Evolutionary conservation across 1,139 yeast species (phyloP).

Genomic region (Yamadazyma blattariae): DNA sequence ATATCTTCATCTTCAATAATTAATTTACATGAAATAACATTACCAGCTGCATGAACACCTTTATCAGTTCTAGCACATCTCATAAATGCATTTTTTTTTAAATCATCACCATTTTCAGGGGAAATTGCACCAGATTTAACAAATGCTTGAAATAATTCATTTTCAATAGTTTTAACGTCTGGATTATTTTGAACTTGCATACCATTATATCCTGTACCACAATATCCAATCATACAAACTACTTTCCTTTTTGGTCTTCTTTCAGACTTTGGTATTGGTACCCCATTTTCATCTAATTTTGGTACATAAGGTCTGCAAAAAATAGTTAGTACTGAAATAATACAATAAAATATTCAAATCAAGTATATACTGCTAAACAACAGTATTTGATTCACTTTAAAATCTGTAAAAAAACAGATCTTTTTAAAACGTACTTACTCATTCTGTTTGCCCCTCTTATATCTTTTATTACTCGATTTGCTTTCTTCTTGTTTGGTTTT

Average conservation of each 20-base stretch:
- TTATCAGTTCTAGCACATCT: constrained; percentile 98
- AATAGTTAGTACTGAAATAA: no score
- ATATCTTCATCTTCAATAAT: constrained; percentile 86
- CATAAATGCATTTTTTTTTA: constrained; percentile 87
- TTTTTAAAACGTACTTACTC: constrained; percentile 35
- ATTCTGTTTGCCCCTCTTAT: constrained; percentile 13
- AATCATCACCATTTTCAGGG: constrained; percentile 82
- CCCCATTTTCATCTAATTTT: constrained; percentile 58
- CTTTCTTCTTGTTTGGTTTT: neutral
- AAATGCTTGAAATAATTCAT: constrained; percentile 82
- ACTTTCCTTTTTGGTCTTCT: constrained; percentile 82
- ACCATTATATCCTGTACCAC: constrained; percentile 98
- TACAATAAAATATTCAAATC: no score
- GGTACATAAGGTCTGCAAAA: constrained; percentile 27
- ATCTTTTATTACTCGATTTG: constrained; percentile 9
- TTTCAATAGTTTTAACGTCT: constrained; percentile 88
- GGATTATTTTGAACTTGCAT: constrained; percentile 87
- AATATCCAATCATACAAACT: constrained; percentile 91
- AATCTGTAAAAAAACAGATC: constrained; percentile 21
- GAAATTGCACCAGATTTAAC: constrained; percentile 89
- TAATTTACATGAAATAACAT: constrained; percentile 82
- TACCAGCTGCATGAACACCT: constrained; percentile 99
- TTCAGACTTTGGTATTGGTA: constrained; percentile 56
- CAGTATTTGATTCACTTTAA: no score
- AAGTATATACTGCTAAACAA: no score